phyloP scores from a whole-genome alignment of 768 basidiomycete species.

The Russula virescens region DNA sequence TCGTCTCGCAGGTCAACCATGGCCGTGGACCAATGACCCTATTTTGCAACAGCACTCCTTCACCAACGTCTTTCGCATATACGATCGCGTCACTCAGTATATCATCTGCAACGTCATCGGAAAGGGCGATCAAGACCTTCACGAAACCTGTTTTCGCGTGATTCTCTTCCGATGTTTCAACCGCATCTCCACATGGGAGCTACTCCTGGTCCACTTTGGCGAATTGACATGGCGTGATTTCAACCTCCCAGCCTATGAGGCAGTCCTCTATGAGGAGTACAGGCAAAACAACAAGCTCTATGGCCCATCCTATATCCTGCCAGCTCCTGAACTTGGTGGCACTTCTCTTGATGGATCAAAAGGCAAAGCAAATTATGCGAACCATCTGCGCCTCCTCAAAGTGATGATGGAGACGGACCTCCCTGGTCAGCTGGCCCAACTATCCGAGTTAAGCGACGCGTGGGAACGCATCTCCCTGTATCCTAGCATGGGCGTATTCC shows the following conservation, averaged over 20 bases:
- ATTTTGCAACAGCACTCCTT: constrained; percentile 54
- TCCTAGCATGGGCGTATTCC: constrained; percentile 72
- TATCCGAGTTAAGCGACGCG: constrained; percentile 56
- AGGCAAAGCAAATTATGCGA: constrained; percentile 39
- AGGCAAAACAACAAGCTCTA: constrained; percentile 46
- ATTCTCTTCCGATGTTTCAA: constrained; percentile 68
- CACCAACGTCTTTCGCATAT: constrained; percentile 70
- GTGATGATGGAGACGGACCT: constrained; percentile 49
- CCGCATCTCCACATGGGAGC: constrained; percentile 66
- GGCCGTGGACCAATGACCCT: constrained; percentile 58
- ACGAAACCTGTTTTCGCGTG: constrained; percentile 67
- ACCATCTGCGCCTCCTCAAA: constrained; percentile 52
- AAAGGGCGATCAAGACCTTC: constrained; percentile 52
- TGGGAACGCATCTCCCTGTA: constrained; percentile 51
- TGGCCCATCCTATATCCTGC: constrained; percentile 66
- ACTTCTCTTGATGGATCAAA: constrained; percentile 24
- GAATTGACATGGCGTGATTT: constrained; percentile 58
- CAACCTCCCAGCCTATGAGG: constrained; percentile 45
- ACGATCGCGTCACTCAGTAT: constrained; percentile 66
- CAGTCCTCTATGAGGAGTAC: constrained; percentile 43
- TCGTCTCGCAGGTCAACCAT: constrained; percentile 28
- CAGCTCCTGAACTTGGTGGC: constrained; percentile 52
- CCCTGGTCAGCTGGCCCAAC: constrained; percentile 41
- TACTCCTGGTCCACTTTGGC: constrained; percentile 46
- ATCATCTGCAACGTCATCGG: constrained; percentile 64